phyloP scores from a whole-genome alignment of 306 rosid genomes.

The Amphicarpaea edgeworthii region DNA sequence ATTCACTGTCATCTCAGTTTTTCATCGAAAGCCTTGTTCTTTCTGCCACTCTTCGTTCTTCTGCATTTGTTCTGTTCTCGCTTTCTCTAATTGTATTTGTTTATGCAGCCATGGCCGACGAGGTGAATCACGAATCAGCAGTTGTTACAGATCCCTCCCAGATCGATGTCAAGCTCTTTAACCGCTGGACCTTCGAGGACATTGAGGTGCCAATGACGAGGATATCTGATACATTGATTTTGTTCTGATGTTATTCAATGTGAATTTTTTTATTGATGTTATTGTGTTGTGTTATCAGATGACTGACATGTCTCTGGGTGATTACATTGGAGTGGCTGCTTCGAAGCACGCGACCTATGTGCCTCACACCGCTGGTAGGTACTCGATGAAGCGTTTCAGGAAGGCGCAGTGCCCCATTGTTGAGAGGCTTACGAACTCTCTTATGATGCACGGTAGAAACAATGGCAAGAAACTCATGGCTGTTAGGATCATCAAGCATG shows the following conservation, averaged over 20 bases:
- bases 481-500: conserved; percentile 63
- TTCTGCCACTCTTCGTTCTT: not conserved
- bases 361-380: conserved; percentile 78
- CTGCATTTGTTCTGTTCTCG: not conserved
- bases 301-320: conserved; percentile 59
- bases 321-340: conserved; percentile 63
- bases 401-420: conserved; percentile 27
- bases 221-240: too few relatives aligned
- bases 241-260: not conserved
- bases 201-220: conserved; percentile 56
- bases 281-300: conserved; percentile 34
- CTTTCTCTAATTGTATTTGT: not conserved
- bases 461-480: conserved; percentile 75
- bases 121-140: too few relatives aligned
- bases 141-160: conserved; percentile 49
- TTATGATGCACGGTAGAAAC: conserved; percentile 72
- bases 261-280: not conserved
- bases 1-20: not conserved
- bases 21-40: not conserved
- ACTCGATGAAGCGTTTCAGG: conserved; percentile 53
- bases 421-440: conserved; percentile 37
- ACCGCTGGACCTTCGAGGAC: conserved; percentile 79
- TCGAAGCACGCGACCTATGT: conserved; percentile 69
- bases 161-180: conserved; percentile 72
- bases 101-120: conserved; percentile 49